Conservation (phyloP, 177 flowering plant species). For the Vitis hybrid region DNA sequence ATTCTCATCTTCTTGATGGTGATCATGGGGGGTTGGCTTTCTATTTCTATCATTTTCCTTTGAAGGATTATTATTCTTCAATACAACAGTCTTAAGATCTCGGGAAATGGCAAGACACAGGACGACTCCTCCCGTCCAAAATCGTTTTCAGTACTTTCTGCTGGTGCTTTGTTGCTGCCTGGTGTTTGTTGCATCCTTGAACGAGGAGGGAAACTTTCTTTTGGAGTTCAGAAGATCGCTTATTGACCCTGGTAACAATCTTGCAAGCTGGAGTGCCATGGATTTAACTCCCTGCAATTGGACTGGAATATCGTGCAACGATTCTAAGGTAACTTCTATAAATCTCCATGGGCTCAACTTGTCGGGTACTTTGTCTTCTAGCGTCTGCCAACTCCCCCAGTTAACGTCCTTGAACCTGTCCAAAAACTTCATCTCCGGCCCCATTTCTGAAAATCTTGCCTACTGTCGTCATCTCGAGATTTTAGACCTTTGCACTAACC, state of each 20-base stretch:
- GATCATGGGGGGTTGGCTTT: no score
- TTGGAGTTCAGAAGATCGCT: slow-evolving; percentile 43
- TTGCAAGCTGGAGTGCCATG: slow-evolving; percentile 41
- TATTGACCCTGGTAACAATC: slow-evolving; percentile 33
- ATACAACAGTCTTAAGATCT: no score
- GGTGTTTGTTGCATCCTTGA: slow-evolving; percentile 29
- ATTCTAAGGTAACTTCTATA: slow-evolving; percentile 40
- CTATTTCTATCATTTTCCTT: no score
- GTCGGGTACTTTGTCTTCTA: slow-evolving; percentile 50
- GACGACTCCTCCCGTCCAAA: neutral
- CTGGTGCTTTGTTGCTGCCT: slow-evolving; percentile 17
- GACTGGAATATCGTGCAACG: slow-evolving; percentile 45
- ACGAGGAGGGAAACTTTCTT: slow-evolving; percentile 46
- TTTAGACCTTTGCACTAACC: slow-evolving; percentile 58
- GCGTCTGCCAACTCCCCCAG: slow-evolving; percentile 39
- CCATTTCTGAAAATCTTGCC: slow-evolving; percentile 42
- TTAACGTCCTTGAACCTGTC: slow-evolving; percentile 46
- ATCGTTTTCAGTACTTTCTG: slow-evolving; percentile 2
- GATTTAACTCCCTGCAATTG: slow-evolving; percentile 51
- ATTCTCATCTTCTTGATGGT: no score
- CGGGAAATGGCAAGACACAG: slow-evolving; percentile 13
- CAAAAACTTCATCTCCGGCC: slow-evolving; percentile 48
- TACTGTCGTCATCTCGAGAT: slow-evolving; percentile 35
- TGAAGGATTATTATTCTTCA: no score
- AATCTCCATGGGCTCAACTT: slow-evolving; percentile 39